These are phyloP conservation scores for Corrigiola litoralis DNA, from an alignment of 179 eudicot species.

Conservation along the genomic window DNA sequence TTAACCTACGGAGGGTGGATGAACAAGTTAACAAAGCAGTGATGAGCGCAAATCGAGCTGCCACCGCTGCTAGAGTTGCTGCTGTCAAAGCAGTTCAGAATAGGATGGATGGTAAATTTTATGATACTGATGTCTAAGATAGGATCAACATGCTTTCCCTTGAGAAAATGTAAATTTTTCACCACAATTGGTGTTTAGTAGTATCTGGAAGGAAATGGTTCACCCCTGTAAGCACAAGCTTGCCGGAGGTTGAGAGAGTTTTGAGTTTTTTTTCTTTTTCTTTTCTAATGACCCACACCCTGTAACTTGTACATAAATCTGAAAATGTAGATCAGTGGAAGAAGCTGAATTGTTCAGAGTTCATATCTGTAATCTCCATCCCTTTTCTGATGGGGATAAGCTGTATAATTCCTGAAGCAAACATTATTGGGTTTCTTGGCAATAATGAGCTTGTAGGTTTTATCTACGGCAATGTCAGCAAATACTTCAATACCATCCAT, in stretches of 20 bases:
- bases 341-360: slow-evolving; percentile 23
- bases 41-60: slow-evolving; percentile 77
- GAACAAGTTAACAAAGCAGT: slow-evolving; percentile 81
- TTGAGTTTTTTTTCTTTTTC: slow-evolving; percentile 14
- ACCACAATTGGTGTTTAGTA: slow-evolving; percentile 1
- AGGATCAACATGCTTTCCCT: slow-evolving; percentile 8
- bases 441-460: slow-evolving; percentile 17
- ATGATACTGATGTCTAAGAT: slow-evolving; percentile 40
- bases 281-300: slow-evolving; percentile 21
- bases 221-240: slow-evolving; percentile 36
- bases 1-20: slow-evolving; percentile 57
- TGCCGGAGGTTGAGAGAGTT: slow-evolving; percentile 39
- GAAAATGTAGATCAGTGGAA: slow-evolving; percentile 41
- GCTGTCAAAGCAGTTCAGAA: slow-evolving; percentile 88
- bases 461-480: slow-evolving; percentile 20
- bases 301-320: slow-evolving; percentile 55
- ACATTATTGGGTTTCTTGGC: background rate
- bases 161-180: slow-evolving; percentile 20
- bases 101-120: slow-evolving; percentile 55
- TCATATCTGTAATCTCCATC: background rate
- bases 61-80: slow-evolving; percentile 88
- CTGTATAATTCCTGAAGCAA: background rate
- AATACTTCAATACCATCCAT: slow-evolving; percentile 9
- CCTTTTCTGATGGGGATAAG: background rate
- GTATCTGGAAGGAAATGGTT: slow-evolving; percentile 2